Percentiles rank a stretch among this genome's conserved stretches.
Conservation (phyloP, 805 yeast genomes). For the Komagataella ulmi region DNA sequence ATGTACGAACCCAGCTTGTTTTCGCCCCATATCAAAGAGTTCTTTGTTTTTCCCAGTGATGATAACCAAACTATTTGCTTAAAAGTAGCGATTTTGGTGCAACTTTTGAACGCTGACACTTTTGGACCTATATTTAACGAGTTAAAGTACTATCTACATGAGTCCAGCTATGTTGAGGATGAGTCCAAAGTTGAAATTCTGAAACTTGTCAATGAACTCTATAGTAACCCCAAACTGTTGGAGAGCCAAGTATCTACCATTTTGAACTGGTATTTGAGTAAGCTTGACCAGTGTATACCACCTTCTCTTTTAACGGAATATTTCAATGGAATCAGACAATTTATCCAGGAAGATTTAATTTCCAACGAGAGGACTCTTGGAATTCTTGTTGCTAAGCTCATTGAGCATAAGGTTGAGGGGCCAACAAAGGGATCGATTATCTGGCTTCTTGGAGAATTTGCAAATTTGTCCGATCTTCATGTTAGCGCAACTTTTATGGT, state of each 20-base stretch:
- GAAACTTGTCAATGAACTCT: conserved; percentile 30
- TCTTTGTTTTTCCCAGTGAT: conserved; percentile 49
- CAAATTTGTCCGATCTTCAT: conserved; percentile 14
- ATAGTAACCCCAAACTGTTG: conserved; percentile 11
- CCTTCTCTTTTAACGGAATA: conserved; percentile 41
- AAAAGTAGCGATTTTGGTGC: conserved; percentile 51
- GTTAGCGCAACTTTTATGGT: conserved; percentile 36
- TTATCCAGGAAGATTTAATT: conserved; percentile 51
- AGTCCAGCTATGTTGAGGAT: neutral
- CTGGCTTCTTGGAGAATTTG: conserved; percentile 86
- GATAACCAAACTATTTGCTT: conserved; percentile 21
- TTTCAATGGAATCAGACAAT: conserved; percentile 56
- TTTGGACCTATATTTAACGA: conserved; percentile 43
- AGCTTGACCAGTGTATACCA: conserved; percentile 19
- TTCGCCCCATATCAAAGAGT: conserved; percentile 23
- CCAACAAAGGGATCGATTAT: conserved; percentile 69
- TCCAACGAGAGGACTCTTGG: conserved; percentile 42
- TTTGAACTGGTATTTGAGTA: conserved; percentile 51
- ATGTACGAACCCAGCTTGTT: neutral
- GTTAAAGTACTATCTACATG: conserved; percentile 37
- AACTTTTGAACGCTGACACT: conserved; percentile 40
- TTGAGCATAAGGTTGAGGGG: conserved; percentile 5
- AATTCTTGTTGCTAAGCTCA: conserved; percentile 23
- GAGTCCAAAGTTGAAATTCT: conserved; percentile 31
- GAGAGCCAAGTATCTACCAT: conserved; percentile 37